Evolutionary conservation across 768 basidiomycete genomes (phyloP), one percentile per base, ranked within the genome.

Genomic region (Pulveroboletus frians): DNA sequence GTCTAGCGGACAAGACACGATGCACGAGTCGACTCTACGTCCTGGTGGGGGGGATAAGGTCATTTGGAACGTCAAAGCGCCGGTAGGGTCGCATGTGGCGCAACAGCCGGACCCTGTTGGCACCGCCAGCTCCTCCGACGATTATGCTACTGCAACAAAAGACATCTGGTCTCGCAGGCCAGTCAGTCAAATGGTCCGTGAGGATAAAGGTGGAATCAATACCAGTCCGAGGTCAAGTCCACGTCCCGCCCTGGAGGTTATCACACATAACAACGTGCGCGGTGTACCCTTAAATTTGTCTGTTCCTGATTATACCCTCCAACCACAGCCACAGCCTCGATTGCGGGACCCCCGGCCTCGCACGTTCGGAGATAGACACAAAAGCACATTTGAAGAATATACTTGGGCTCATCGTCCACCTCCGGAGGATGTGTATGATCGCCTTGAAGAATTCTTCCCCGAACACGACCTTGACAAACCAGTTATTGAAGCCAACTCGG

Each of bases 381-480:
- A 59, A 53, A 56, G 72, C 39, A 85, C 82, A 5, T 87, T 90
- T 55, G 80, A 77, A 13, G 84, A 82, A 57, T 76, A 78, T 48
- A 85, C 86, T 18, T 96, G 92, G 93, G 88, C 89, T 32, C 83
- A 85, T 52, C 88, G 93, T 59, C 94, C 94, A 26, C 81, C 84
- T 39, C 83, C 93, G 0, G 96, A 98, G 69, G 88, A 89, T 57
- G 87, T 99, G 38, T 92, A 92, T 63, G 88, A 97, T 37, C 83
- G 88, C 48, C 76, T 99, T 8, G 91, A 97, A 58, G 84, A 87
- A 52, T 97, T 91, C 74, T 99, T 99, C 77, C 94, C 95, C 1
- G 85, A 88, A 55, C 90, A 96, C 63, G 93, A 97, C 61, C 80
- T 98, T 41, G 96, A 98, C 67, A 88, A 92, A 63, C 93, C 94